Percentiles rank a stretch among this genome's conserved stretches.
phyloP scores from a whole-genome alignment of 495 filamentous ascomycete genomes.

The Hypoxylon fragiforme region DNA sequence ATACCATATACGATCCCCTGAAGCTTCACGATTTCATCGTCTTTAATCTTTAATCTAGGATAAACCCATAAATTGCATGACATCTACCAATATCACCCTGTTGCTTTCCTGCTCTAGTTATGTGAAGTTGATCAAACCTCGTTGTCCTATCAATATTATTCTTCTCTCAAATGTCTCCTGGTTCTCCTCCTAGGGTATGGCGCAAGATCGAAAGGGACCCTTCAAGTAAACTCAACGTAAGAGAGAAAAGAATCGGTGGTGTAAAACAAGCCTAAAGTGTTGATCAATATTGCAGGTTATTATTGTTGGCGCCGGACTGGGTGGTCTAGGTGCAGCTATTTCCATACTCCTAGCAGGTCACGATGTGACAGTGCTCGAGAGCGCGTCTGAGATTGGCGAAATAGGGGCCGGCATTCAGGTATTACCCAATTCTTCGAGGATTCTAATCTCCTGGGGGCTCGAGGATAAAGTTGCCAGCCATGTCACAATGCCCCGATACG shows the following conservation, averaged over 20 bases:
- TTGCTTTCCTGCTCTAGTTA: not conserved
- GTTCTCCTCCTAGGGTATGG: slow-evolving; percentile 12
- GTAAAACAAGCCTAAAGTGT: too few relatives aligned
- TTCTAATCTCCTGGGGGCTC: slow-evolving; percentile 53
- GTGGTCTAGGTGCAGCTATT: slow-evolving; percentile 68
- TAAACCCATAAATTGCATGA: not conserved
- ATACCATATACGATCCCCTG: too few relatives aligned
- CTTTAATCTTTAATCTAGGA: not conserved
- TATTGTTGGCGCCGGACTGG: slow-evolving; percentile 70
- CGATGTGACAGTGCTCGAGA: slow-evolving; percentile 63
- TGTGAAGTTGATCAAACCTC: not conserved
- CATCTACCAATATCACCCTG: not conserved
- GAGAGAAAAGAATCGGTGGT: too few relatives aligned
- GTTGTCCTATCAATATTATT: not conserved
- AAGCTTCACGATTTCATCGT: not conserved
- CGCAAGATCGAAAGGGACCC: slow-evolving; percentile 24
- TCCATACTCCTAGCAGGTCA: slow-evolving; percentile 62
- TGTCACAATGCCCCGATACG: slow-evolving; percentile 42
- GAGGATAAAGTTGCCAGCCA: slow-evolving; percentile 33
- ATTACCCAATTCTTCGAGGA: slow-evolving; percentile 55
- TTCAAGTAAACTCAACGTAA: slow-evolving; percentile 27
- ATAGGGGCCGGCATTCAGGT: slow-evolving; percentile 65
- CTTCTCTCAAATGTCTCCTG: slow-evolving; percentile 21
- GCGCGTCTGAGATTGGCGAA: slow-evolving; percentile 62
- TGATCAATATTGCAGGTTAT: slow-evolving; percentile 55